Conservation (phyloP, 2,329 filamentous ascomycete genomes). For the Nakataea oryzae region DNA sequence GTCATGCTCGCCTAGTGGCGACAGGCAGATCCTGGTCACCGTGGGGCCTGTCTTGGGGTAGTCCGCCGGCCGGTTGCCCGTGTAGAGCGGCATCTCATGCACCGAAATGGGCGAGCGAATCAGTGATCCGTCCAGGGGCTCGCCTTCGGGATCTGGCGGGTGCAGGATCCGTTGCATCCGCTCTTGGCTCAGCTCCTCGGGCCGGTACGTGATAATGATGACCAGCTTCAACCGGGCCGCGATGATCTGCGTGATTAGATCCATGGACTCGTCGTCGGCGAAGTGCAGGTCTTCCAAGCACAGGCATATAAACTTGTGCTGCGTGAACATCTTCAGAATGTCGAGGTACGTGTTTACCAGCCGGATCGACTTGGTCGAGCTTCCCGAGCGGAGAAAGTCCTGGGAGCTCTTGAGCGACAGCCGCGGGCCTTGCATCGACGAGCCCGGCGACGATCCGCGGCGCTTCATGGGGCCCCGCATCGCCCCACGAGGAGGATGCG, state of each 20-base stretch:
- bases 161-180: conserved; percentile 43
- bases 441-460: conserved; percentile 23
- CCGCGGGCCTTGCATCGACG: conserved; percentile 14
- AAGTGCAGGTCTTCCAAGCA: conserved; percentile 86
- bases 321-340: conserved; percentile 69
- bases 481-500: conserved; percentile 4
- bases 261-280: conserved; percentile 77
- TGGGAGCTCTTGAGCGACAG: conserved; percentile 41
- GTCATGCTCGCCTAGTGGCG: conserved; percentile 66
- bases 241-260: conserved; percentile 74
- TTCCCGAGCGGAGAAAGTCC: conserved; percentile 48
- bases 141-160: conserved; percentile 42
- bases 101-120: not conserved
- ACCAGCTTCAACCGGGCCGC: conserved; percentile 70
- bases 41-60: conserved; percentile 27
- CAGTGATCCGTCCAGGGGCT: conserved; percentile 5
- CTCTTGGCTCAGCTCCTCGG: conserved; percentile 51
- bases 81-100: not conserved
- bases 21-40: conserved; percentile 61
- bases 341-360: conserved; percentile 85
- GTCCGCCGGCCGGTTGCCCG: not conserved
- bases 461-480: conserved; percentile 9
- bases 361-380: conserved; percentile 55
- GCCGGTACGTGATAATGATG: conserved; percentile 66
- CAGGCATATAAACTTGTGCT: conserved; percentile 79